Evolutionary conservation across 805 yeast genomes (phyloP).

Genomic region (Saturnispora diversa): DNA sequence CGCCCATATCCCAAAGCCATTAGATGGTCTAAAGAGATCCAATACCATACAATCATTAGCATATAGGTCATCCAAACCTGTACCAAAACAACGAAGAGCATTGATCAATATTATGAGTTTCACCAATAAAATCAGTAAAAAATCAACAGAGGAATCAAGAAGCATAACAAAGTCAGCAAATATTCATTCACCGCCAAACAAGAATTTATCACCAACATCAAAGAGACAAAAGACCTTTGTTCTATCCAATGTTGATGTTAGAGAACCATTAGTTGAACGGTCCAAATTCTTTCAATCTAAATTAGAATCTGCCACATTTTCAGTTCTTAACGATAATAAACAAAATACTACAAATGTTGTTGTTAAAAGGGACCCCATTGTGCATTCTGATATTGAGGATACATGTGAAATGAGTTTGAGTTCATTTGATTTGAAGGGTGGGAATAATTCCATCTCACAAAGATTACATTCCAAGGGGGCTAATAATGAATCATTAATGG

Average conservation of each 20-base stretch:
- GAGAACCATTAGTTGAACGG: not conserved
- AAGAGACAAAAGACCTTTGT: conserved; percentile 24
- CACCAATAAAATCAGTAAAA: conserved; percentile 1
- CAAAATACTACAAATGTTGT: not conserved
- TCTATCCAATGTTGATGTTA: conserved; percentile 12
- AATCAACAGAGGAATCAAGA: not conserved
- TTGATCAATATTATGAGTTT: conserved; percentile 1
- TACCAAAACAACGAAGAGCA: conserved; percentile 1
- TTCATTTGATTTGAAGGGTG: too few species aligned
- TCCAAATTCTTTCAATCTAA: conserved; percentile 5
- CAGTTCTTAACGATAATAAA: conserved; percentile 3
- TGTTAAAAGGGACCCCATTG: conserved; percentile 6
- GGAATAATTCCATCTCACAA: conserved; percentile 1
- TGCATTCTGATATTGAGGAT: conserved; percentile 13
- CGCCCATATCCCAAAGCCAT: too few species aligned
- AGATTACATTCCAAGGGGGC: not conserved
- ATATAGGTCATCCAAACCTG: conserved; percentile 7
- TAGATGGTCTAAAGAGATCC: not conserved
- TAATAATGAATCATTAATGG: conserved; percentile 2
- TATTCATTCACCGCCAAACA: not conserved
- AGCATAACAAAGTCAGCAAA: not conserved
- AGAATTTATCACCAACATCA: conserved; percentile 18
- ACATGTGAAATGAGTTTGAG: too few species aligned
- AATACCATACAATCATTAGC: conserved; percentile 2
- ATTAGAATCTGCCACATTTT: conserved; percentile 18